phyloP scores from a whole-genome alignment of 2,329 filamentous ascomycete genomes.

The Epichloe typhina region DNA sequence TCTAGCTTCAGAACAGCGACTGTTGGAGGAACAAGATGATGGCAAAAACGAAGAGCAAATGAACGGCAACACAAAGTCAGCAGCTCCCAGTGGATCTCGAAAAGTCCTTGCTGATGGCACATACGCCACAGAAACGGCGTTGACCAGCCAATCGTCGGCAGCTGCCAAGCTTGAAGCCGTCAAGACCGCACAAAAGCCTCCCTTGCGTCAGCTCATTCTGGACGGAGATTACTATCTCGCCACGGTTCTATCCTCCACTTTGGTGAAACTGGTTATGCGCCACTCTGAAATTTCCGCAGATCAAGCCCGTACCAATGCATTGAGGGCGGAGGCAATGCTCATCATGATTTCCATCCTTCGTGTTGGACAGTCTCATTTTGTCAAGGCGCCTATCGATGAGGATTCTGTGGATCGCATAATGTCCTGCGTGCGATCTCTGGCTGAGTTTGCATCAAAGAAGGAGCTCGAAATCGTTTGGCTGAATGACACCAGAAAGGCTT shows the following conservation, averaged over 20 bases:
- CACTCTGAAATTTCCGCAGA: slow-evolving; percentile 88
- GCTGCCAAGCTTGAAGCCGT: slow-evolving; percentile 90
- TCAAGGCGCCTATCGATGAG: slow-evolving; percentile 93
- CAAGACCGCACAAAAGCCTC: slow-evolving; percentile 92
- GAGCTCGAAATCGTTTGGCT: slow-evolving; percentile 87
- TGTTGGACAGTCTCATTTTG: slow-evolving; percentile 96
- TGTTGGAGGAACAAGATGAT: slow-evolving; percentile 73
- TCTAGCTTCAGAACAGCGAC: slow-evolving; percentile 80
- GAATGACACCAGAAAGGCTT: slow-evolving; percentile 88
- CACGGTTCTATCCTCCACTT: slow-evolving; percentile 85
- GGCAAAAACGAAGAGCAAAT: slow-evolving; percentile 52
- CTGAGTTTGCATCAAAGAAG: slow-evolving; percentile 80
- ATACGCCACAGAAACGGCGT: slow-evolving; percentile 90
- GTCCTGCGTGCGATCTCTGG: slow-evolving; percentile 86
- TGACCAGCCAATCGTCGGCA: slow-evolving; percentile 83
- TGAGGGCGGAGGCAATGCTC: slow-evolving; percentile 94
- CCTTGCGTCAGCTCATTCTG: slow-evolving; percentile 83
- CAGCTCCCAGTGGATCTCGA: slow-evolving; percentile 69
- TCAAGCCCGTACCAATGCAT: slow-evolving; percentile 74
- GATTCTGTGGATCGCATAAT: slow-evolving; percentile 98
- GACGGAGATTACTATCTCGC: slow-evolving; percentile 96
- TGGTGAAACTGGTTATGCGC: slow-evolving; percentile 96
- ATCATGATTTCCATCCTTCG: slow-evolving; percentile 99
- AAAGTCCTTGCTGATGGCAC: slow-evolving; percentile 94
- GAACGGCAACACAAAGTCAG: slow-evolving; percentile 66